Evolutionary conservation across 495 filamentous ascomycete species (phyloP).

Genomic region (Sordaria brevicollis): DNA sequence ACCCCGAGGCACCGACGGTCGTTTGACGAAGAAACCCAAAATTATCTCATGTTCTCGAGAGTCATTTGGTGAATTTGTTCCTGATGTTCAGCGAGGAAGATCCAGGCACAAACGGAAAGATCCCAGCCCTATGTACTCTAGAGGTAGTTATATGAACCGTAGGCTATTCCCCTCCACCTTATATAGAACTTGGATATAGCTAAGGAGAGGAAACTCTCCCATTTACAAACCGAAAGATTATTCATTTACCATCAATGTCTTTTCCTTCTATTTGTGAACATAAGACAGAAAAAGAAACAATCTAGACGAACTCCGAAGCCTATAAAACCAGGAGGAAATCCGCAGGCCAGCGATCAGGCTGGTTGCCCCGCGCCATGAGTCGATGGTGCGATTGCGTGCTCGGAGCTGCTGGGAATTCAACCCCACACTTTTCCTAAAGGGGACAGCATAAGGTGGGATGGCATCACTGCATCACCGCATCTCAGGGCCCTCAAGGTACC

Average conservation of each 20-base stretch:
- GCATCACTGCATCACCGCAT: not conserved
- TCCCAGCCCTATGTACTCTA: not conserved
- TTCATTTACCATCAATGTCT: not conserved
- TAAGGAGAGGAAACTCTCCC: not conserved
- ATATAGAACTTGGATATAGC: not conserved
- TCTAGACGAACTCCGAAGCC: not conserved
- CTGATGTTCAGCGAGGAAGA: not conserved
- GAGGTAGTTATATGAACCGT: too few relatives aligned
- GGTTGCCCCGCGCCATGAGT: constrained; percentile 17
- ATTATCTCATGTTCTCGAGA: not conserved
- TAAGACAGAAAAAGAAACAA: not conserved
- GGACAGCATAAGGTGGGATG: constrained; percentile 2
- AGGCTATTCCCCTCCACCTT: not conserved
- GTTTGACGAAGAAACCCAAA: not conserved
- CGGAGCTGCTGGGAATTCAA: constrained; percentile 3
- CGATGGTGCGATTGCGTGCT: constrained; percentile 29
- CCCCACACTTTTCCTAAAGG: constrained; percentile 16
- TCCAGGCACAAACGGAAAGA: not conserved
- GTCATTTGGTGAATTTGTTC: not conserved
- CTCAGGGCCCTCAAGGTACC: not conserved
- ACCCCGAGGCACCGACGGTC: not conserved
- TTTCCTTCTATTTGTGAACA: not conserved
- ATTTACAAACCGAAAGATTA: not conserved
- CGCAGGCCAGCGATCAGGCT: not conserved
- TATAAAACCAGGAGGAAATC: not conserved